phyloP scores from a whole-genome alignment of 768 basidiomycete genomes.

The Sistotremastrum suecicum region DNA sequence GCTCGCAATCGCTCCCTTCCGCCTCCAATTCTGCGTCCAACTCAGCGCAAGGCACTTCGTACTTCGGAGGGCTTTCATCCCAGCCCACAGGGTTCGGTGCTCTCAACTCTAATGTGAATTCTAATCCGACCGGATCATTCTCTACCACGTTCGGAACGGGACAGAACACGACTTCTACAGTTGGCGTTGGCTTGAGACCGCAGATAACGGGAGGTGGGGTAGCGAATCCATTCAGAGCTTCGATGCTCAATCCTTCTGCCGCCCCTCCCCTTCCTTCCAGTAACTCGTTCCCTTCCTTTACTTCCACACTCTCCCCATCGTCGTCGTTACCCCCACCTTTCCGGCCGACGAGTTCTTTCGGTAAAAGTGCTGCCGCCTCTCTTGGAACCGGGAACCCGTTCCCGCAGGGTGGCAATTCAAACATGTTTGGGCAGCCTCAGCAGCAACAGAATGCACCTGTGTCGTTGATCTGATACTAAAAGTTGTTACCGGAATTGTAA shows the following conservation, averaged over 20 bases:
- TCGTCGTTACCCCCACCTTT: neutral
- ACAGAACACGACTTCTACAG: conserved; percentile 1
- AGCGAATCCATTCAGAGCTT: conserved; percentile 29
- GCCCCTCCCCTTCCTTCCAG: conserved; percentile 4
- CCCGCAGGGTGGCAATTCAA: conserved; percentile 7
- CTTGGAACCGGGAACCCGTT: conserved; percentile 2
- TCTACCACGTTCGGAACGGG: conserved; percentile 19
- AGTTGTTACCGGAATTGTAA: too few relatives aligned
- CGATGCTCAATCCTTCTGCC: conserved; percentile 16
- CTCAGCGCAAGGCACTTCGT: neutral
- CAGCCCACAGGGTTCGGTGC: conserved; percentile 28
- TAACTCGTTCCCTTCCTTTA: conserved; percentile 10
- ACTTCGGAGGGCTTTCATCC: conserved; percentile 17
- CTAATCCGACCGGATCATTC: conserved; percentile 34
- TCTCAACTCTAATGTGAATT: conserved; percentile 39
- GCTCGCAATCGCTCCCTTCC: neutral
- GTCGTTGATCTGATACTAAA: conserved; percentile 31
- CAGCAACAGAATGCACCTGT: conserved; percentile 29
- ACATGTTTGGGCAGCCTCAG: conserved; percentile 15
- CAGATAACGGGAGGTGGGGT: conserved; percentile 23
- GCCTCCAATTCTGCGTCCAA: neutral
- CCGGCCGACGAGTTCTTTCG: conserved; percentile 6
- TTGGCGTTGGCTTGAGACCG: conserved; percentile 22
- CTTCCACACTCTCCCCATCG: conserved; percentile 11
- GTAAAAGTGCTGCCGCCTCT: conserved; percentile 3